phyloP scores from a whole-genome alignment of 2,329 filamentous ascomycete genomes.

The Xylaria digitata region DNA sequence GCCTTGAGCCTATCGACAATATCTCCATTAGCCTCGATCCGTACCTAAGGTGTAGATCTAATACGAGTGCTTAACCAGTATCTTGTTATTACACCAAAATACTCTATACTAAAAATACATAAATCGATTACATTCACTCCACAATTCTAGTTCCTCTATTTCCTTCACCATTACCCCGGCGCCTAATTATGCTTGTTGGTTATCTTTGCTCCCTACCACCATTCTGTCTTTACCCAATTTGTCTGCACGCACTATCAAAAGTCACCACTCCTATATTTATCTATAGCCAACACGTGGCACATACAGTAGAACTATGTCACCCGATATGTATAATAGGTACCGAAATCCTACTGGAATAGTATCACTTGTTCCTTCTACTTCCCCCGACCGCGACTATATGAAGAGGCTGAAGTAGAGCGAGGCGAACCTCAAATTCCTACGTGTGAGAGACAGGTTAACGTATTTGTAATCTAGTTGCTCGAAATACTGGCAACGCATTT shows the following conservation, averaged over 20 bases:
- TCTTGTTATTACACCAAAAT: neutral
- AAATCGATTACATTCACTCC: conserved; percentile 5
- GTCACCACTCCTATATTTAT: conserved; percentile 23
- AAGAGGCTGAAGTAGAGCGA: neutral
- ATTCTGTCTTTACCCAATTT: conserved; percentile 6
- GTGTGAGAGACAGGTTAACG: neutral
- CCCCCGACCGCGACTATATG: neutral
- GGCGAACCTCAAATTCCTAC: neutral
- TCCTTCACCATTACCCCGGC: conserved; percentile 5
- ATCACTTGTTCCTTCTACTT: neutral
- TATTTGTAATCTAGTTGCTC: neutral
- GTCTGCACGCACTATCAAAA: neutral
- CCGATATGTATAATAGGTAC: conserved; percentile 6
- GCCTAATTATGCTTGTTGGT: conserved; percentile 9
- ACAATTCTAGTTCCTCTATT: neutral
- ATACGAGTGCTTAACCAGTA: neutral
- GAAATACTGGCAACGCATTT: neutral
- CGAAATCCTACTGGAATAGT: conserved; percentile 11
- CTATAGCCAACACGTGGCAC: conserved; percentile 21
- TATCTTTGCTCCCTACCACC: neutral
- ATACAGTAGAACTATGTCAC: neutral
- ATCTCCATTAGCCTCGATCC: neutral
- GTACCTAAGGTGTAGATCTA: neutral
- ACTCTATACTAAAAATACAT: conserved; percentile 27
- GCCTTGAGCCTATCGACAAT: neutral